phyloP scores from a whole-genome alignment of 2,329 filamentous ascomycete genomes.

The Sphaerulina vaccinii region DNA sequence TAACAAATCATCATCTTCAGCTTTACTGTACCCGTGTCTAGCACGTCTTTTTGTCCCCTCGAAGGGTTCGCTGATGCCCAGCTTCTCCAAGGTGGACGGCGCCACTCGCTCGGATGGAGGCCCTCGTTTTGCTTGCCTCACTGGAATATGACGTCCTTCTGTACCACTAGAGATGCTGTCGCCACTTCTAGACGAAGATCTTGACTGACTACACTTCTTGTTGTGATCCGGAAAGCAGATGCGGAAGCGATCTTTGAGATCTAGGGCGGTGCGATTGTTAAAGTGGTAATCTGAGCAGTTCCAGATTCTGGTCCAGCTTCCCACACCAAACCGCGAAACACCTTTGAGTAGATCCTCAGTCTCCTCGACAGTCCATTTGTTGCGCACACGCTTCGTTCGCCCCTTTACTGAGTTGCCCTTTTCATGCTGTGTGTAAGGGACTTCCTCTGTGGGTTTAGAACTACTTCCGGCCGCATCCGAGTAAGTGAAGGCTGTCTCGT shows the following conservation, averaged over 20 bases:
- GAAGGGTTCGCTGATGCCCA: conserved; percentile 53
- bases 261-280: conserved; percentile 58
- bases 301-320: conserved; percentile 64
- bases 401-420: background rate
- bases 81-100: conserved; percentile 38
- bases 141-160: background rate
- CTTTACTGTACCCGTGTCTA: conserved; percentile 55
- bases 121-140: conserved; percentile 23
- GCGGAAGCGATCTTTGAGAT: conserved; percentile 60
- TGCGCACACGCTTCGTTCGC: conserved; percentile 36
- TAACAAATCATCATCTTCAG: conserved; percentile 59
- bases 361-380: conserved; percentile 63
- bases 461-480: background rate
- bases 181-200: background rate
- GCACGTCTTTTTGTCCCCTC: conserved; percentile 52
- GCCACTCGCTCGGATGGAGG: conserved; percentile 30
- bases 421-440: conserved; percentile 32
- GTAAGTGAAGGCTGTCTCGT: background rate
- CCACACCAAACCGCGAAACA: conserved; percentile 61
- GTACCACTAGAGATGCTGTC: background rate
- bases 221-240: conserved; percentile 33
- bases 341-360: conserved; percentile 58
- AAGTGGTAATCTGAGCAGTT: conserved; percentile 58
- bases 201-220: conserved; percentile 8
- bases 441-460: conserved; percentile 17